A percentile compares a stretch with the other conserved stretches of the same genome.
These are phyloP conservation scores for Annona cherimola DNA, from an alignment of 164 flowering plant species.

Conservation along the genomic window DNA sequence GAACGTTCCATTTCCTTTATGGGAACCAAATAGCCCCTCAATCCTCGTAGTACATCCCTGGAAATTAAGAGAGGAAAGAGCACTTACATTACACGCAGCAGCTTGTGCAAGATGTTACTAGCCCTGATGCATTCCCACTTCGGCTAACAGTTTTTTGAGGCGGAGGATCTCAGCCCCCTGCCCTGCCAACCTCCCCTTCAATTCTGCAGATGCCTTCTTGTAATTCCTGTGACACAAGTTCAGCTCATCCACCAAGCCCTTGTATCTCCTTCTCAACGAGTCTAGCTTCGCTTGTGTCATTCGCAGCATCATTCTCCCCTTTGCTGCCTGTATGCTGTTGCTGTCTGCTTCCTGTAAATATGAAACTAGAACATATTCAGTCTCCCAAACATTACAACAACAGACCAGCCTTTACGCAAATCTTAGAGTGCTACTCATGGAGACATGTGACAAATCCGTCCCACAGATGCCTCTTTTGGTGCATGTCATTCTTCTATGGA, in stretches of 20 bases:
- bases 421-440: neutral
- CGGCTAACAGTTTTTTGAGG: slow-evolving; percentile 54
- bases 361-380: neutral
- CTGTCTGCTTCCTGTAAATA: slow-evolving; percentile 34
- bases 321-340: slow-evolving; percentile 43
- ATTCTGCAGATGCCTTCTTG: slow-evolving; percentile 45
- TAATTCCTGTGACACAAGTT: slow-evolving; percentile 50
- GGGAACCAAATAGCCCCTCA: too few relatives aligned
- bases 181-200: slow-evolving; percentile 49
- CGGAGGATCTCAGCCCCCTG: slow-evolving; percentile 45
- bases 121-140: neutral
- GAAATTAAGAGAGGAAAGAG: too few relatives aligned
- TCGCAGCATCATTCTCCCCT: slow-evolving; percentile 66
- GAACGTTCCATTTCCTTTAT: too few relatives aligned
- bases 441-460: neutral
- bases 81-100: too few relatives aligned
- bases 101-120: too few relatives aligned
- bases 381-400: neutral
- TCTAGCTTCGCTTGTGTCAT: slow-evolving; percentile 63
- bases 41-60: too few relatives aligned
- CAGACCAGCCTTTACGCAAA: neutral
- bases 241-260: slow-evolving; percentile 44
- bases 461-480: too few relatives aligned
- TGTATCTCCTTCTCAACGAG: slow-evolving; percentile 40
- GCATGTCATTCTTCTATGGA: too few relatives aligned